A percentile compares a stretch with the other conserved stretches of the same genome.
These are phyloP conservation scores for Hypoxylon perforatum DNA, from an alignment of 495 filamentous ascomycete species.

Conservation along the genomic window DNA sequence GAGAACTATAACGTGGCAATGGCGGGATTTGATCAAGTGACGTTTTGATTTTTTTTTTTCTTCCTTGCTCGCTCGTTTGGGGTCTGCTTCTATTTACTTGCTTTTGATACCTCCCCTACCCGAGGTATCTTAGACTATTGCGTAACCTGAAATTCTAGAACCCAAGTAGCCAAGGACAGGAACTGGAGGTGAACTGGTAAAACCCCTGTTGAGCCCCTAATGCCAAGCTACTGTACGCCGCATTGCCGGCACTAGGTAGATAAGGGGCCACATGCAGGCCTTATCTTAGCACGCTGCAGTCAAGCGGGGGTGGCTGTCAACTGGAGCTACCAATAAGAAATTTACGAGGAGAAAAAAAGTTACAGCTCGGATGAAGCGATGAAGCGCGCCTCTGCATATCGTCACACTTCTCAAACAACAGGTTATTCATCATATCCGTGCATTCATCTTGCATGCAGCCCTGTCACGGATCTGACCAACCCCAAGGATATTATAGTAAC, in stretches of 20 bases:
- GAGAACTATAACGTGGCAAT: constrained; percentile 13
- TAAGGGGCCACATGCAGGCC: background rate
- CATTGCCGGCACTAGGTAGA: constrained; percentile 15
- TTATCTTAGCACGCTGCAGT: constrained; percentile 19
- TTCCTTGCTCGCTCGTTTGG: background rate
- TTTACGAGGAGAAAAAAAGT: constrained; percentile 10
- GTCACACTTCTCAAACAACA: constrained; percentile 13
- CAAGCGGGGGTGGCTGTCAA: constrained; percentile 13
- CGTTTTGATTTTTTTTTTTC: constrained; percentile 5
- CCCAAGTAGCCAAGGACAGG: background rate
- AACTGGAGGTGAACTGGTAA: background rate
- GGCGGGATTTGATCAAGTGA: constrained; percentile 10
- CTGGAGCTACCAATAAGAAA: constrained; percentile 18
- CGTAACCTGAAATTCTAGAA: constrained; percentile 11
- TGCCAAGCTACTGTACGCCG: constrained; percentile 29
- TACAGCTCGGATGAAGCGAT: background rate
- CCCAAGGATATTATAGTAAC: background rate
- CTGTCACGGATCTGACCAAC: constrained; percentile 9
- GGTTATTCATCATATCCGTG: background rate
- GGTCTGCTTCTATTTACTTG: background rate
- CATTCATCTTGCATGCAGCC: constrained; percentile 8
- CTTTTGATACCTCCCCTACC: too few relatives aligned
- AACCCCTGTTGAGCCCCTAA: constrained; percentile 1
- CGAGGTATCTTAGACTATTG: background rate
- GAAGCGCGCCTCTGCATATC: background rate